Base-by-base conservation (phyloP, 176 grass and related monocot species). In the Oryza australiensis region DNA sequence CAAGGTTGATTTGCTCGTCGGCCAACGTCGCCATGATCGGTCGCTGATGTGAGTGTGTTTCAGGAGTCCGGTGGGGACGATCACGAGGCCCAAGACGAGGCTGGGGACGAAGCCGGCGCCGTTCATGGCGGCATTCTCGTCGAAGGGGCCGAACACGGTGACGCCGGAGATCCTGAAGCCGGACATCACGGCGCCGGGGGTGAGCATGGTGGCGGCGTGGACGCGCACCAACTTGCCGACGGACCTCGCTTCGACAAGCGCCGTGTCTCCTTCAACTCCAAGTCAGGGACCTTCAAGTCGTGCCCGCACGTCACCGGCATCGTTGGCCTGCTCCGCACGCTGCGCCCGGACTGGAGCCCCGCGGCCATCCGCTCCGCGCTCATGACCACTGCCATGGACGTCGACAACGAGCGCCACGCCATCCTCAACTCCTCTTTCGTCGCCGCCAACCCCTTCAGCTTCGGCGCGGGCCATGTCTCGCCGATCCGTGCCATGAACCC, bases 121-220 rank as follows among this genome's bases (percentile, higher is more conserved):
- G 1, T 86, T 86, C 80, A 97, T 94, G 89, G 91, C 91, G 3
- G 75, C 89, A 2, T 97, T 94, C 85, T 97, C 94, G n/a, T 97
- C 91, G 0, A 87, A 86, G 45, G 94, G 94, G 0, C 91, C 91
- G 26, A 97, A 94, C 74, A 68, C 20, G 14, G 35, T 97, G 40
- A 97, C 69, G 12, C 85, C 89, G 3, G 84, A 85, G 63, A 97
- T 97, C 45, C 87, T 95, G 11, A 95, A 95, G 91, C 94, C 91
- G 0, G 91, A 90, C 80, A 94, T 97, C 71, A 92, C 91, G 23
- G 94, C 89, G 37, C 94, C 91, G 0, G 94, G n/a, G 0, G 87
- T 94, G 48, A 82, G 80, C 69, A 82, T 97, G 27, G 71, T 97
- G 33, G 94, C 94, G 2, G 84, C 94, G 4, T 97, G 69, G 43